These are phyloP conservation scores for Andrographis paniculata DNA, from an alignment of 305 asterid species.

Conservation along the genomic window DNA sequence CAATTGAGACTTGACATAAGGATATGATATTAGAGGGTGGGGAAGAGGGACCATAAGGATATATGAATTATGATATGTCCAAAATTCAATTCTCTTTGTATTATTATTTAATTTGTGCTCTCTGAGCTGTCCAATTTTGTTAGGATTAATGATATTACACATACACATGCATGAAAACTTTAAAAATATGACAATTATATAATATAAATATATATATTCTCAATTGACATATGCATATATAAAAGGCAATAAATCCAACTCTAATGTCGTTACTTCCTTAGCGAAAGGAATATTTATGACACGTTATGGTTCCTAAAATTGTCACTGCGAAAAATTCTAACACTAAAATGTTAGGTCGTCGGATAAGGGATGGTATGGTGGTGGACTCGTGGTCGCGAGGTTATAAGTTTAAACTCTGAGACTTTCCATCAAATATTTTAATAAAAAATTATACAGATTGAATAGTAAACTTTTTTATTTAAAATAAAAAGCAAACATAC, in stretches of 20 bases:
- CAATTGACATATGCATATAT: neutral
- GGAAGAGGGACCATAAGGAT: conserved; percentile 35
- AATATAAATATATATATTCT: conserved; percentile 1
- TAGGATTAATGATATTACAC: conserved; percentile 10
- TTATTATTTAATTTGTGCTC: conserved; percentile 15
- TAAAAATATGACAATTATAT: neutral
- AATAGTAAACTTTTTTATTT: no score
- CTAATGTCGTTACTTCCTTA: no score
- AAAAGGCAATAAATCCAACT: conserved; percentile 5
- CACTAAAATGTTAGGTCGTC: no score
- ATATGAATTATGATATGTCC: conserved; percentile 20
- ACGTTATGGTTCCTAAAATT: conserved; percentile 20
- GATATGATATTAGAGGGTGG: conserved; percentile 27
- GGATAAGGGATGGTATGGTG: no score
- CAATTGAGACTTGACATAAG: conserved; percentile 21
- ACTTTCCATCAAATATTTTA: no score
- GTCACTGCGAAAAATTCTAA: no score
- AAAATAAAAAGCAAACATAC: no score
- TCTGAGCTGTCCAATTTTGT: conserved; percentile 22
- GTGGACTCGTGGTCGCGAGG: no score
- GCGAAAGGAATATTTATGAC: no score
- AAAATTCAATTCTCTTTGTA: conserved; percentile 11
- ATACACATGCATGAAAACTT: neutral
- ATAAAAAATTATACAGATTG: no score
- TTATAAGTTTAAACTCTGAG: no score